Evolutionary conservation across 345 rosid species (phyloP).

Genomic region (Euphorbia pulcherrima): DNA sequence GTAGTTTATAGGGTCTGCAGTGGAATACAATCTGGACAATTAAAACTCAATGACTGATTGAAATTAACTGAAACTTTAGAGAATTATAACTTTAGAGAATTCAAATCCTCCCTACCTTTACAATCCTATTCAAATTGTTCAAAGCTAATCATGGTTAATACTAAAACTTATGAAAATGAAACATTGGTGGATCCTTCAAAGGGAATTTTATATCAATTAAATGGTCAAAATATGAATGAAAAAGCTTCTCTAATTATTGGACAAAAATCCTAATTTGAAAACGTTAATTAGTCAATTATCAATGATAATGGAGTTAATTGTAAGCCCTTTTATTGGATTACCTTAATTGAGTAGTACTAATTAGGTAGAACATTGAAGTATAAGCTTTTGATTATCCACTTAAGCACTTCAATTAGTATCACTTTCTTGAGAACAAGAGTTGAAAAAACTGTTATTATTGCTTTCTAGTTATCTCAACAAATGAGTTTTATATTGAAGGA

Average conservation of each 20-base stretch:
- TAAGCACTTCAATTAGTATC: constrained; percentile 11
- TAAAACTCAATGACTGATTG: too few species aligned
- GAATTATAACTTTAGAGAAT: too few species aligned
- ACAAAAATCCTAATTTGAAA: not conserved
- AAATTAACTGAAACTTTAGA: too few species aligned
- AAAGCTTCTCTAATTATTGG: not conserved
- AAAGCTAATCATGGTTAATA: not conserved
- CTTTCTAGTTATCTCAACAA: not conserved
- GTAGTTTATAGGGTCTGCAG: too few species aligned
- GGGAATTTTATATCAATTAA: not conserved
- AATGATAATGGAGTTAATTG: not conserved
- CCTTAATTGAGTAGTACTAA: not conserved
- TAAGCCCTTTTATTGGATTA: not conserved
- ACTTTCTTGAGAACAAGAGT: constrained; percentile 9
- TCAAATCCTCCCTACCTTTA: too few species aligned
- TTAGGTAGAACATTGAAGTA: constrained; percentile 21
- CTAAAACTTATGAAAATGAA: not conserved
- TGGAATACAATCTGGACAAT: too few species aligned
- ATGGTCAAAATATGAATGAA: not conserved
- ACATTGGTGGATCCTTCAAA: not conserved
- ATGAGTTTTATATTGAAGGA: not conserved
- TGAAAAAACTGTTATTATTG: constrained; percentile 14
- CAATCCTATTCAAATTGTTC: too few species aligned
- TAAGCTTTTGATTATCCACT: constrained; percentile 23
- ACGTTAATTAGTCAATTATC: not conserved